phyloP scores from a whole-genome alignment of 768 basidiomycete species.

The Russula emetica region DNA sequence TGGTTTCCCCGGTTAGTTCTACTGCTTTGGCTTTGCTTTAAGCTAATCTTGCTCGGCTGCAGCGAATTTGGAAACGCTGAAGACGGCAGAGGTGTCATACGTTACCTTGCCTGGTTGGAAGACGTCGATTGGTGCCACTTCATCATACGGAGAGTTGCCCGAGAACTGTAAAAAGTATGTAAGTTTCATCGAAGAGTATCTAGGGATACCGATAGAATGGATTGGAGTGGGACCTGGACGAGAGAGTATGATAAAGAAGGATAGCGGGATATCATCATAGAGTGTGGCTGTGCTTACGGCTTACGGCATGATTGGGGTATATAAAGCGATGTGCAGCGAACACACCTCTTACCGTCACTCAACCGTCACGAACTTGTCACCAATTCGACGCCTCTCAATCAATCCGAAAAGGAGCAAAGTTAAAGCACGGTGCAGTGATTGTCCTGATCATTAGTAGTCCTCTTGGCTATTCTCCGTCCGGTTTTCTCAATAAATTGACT shows the following conservation, averaged over 20 bases:
- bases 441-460: slow-evolving; percentile 1
- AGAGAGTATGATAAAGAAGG: slow-evolving; percentile 62
- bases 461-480: slow-evolving; percentile 4
- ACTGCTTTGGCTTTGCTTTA: not conserved
- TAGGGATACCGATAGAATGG: slow-evolving; percentile 78
- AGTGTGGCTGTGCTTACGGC: slow-evolving; percentile 27
- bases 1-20: slow-evolving; percentile 74
- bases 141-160: slow-evolving; percentile 70
- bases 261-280: not conserved
- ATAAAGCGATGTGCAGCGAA: slow-evolving; percentile 32
- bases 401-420: slow-evolving; percentile 22
- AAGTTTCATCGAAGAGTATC: slow-evolving; percentile 74
- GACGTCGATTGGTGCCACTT: slow-evolving; percentile 59
- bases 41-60: not conserved
- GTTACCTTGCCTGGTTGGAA: slow-evolving; percentile 92
- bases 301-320: slow-evolving; percentile 31
- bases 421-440: slow-evolving; percentile 3
- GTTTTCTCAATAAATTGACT: slow-evolving; percentile 15
- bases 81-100: slow-evolving; percentile 78
- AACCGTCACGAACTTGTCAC: slow-evolving; percentile 37
- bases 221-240: slow-evolving; percentile 89
- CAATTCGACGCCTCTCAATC: slow-evolving; percentile 28
- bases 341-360: slow-evolving; percentile 30
- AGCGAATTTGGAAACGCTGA: slow-evolving; percentile 85
- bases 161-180: slow-evolving; percentile 83